These are phyloP conservation scores for Scleroderma citrinum DNA, from an alignment of 768 basidiomycete genomes.

Conservation along the genomic window DNA sequence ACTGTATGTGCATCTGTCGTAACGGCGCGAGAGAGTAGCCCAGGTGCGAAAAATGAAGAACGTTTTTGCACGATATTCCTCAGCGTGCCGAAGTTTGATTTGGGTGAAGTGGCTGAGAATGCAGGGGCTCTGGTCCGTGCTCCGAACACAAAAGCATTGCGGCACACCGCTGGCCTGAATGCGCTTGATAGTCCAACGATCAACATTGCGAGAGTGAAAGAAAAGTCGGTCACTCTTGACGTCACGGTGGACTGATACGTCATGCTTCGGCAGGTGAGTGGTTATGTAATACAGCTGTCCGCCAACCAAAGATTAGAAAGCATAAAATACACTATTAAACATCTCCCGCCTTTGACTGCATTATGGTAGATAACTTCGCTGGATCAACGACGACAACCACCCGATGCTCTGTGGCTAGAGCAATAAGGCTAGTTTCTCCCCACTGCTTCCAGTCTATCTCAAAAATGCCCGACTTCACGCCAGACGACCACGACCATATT, in stretches of 20 bases:
- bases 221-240: neutral
- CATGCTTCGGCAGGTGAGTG: neutral
- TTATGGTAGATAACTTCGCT: constrained; percentile 38
- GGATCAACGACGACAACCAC: constrained; percentile 66
- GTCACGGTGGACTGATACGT: neutral
- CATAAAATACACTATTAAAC: neutral
- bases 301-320: neutral
- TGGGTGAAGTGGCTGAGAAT: constrained; percentile 18
- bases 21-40: constrained; percentile 38
- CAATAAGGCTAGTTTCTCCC: constrained; percentile 51
- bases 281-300: neutral
- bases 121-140: constrained; percentile 13
- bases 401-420: constrained; percentile 62
- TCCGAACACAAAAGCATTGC: constrained; percentile 17
- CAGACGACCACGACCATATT: constrained; percentile 61
- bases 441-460: constrained; percentile 72
- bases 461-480: constrained; percentile 61
- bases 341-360: neutral
- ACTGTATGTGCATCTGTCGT: constrained; percentile 40
- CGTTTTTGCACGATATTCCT: constrained; percentile 27
- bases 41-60: constrained; percentile 15
- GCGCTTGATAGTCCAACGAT: constrained; percentile 4
- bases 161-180: constrained; percentile 13
- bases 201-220: constrained; percentile 13
- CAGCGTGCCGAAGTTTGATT: constrained; percentile 7